phyloP scores from a whole-genome alignment of 2,329 filamentous ascomycete genomes.

The Orbilia quercus region DNA sequence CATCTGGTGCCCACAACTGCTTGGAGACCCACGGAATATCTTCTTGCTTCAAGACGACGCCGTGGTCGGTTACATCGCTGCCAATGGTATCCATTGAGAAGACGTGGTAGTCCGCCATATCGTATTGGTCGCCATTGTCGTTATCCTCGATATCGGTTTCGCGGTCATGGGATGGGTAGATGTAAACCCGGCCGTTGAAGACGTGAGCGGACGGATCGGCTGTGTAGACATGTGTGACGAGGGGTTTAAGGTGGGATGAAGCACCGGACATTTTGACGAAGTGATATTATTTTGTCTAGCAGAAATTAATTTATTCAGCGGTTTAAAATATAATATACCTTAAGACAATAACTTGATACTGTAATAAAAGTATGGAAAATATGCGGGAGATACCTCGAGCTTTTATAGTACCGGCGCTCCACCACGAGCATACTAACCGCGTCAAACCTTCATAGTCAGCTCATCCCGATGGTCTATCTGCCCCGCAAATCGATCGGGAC shows the following conservation, averaged over 20 bases:
- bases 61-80: constrained; percentile 77
- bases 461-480: constrained; percentile 36
- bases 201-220: constrained; percentile 84
- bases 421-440: constrained; percentile 1
- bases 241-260: constrained; percentile 64
- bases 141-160: constrained; percentile 76
- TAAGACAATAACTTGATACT: neutral
- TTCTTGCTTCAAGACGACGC: constrained; percentile 72
- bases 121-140: constrained; percentile 86
- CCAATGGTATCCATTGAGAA: constrained; percentile 69
- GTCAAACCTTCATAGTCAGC: constrained; percentile 16
- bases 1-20: constrained; percentile 84
- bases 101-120: constrained; percentile 86
- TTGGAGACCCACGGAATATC: constrained; percentile 81
- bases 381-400: neutral
- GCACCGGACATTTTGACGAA: constrained; percentile 38
- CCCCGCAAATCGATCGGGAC: constrained; percentile 50
- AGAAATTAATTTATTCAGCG: too few relatives aligned
- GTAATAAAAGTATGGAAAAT: neutral
- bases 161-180: constrained; percentile 84
- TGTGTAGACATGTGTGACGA: constrained; percentile 80
- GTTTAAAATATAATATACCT: too few relatives aligned
- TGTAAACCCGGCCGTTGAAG: constrained; percentile 79
- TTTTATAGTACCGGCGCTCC: constrained; percentile 33
- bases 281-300: too few relatives aligned